These are phyloP conservation scores for Wallacemonas rigidus DNA, from an alignment of 208 protist species.

Conservation along the genomic window DNA sequence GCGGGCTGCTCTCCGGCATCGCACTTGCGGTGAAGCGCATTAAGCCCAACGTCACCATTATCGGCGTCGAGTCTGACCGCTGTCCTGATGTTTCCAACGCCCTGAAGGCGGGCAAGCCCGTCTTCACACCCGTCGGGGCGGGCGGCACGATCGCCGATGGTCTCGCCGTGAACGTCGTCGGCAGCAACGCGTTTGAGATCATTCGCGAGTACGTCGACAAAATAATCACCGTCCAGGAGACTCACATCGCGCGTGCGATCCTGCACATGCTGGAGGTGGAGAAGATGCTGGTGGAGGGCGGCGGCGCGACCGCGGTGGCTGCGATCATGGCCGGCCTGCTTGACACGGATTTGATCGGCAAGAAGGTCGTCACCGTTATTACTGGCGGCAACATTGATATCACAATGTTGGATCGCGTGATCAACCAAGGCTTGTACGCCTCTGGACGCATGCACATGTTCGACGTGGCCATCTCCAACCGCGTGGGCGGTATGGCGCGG, in stretches of 20 bases:
- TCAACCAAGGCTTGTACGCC: constrained; percentile 83
- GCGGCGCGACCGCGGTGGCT: constrained; percentile 73
- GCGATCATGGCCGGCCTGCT: constrained; percentile 70
- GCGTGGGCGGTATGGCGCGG: constrained; percentile 76
- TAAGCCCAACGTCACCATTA: constrained; percentile 68
- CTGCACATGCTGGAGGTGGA: constrained; percentile 88
- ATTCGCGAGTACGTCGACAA: constrained; percentile 77
- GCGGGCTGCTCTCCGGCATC: constrained; percentile 84
- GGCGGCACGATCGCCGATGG: constrained; percentile 91
- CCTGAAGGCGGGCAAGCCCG: constrained; percentile 57
- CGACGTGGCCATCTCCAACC: constrained; percentile 73
- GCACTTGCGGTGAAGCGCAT: constrained; percentile 86
- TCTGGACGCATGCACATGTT: constrained; percentile 75
- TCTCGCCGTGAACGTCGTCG: constrained; percentile 83
- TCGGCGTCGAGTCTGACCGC: constrained; percentile 84
- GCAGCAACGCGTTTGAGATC: constrained; percentile 71
- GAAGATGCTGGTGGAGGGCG: constrained; percentile 91
- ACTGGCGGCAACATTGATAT: constrained; percentile 94
- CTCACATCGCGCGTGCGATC: constrained; percentile 81
- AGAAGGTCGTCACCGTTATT: constrained; percentile 79
- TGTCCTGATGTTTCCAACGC: constrained; percentile 59
- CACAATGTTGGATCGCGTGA: constrained; percentile 80
- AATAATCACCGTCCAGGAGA: constrained; percentile 69
- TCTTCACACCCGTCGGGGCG: constrained; percentile 42
- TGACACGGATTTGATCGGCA: constrained; percentile 48